phyloP scores from a whole-genome alignment of 768 basidiomycete species.

The Strobilomyces confusus region DNA sequence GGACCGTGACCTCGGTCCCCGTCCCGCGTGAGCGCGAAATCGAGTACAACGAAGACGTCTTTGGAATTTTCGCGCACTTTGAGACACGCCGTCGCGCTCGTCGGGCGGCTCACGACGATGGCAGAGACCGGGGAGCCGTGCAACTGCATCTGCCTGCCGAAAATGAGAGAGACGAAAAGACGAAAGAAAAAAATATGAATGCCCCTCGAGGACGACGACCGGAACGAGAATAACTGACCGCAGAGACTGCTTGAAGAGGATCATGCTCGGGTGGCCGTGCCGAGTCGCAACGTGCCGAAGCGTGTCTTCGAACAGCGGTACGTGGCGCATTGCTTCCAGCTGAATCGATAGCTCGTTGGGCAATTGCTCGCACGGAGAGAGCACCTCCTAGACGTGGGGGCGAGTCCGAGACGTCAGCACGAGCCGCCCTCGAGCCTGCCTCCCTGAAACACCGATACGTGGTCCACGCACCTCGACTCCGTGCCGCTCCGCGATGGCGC shows the following conservation, averaged over 20 bases:
- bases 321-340: constrained; percentile 44
- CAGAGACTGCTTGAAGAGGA: constrained; percentile 31
- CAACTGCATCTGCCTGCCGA: constrained; percentile 25
- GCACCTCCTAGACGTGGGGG: constrained; percentile 39
- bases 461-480: constrained; percentile 21
- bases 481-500: constrained; percentile 9
- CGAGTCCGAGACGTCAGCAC: constrained; percentile 2
- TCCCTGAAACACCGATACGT: not conserved
- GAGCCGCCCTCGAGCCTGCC: not conserved
- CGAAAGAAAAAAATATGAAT: not conserved
- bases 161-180: not conserved
- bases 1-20: too few species aligned
- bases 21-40: constrained; percentile 48
- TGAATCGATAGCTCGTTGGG: constrained; percentile 40
- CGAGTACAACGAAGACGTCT: constrained; percentile 54
- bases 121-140: constrained; percentile 20
- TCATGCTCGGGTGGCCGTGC: constrained; percentile 36
- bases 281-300: constrained; percentile 33
- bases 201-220: too few species aligned
- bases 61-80: constrained; percentile 24
- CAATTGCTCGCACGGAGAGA: constrained; percentile 52
- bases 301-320: constrained; percentile 45
- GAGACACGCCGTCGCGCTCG: constrained; percentile 54
- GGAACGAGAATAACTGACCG: constrained; percentile 13
- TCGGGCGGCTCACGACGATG: constrained; percentile 56